phyloP scores from a whole-genome alignment of 371 early-diverging fungal genomes.

The Phascolomyces articulosus region DNA sequence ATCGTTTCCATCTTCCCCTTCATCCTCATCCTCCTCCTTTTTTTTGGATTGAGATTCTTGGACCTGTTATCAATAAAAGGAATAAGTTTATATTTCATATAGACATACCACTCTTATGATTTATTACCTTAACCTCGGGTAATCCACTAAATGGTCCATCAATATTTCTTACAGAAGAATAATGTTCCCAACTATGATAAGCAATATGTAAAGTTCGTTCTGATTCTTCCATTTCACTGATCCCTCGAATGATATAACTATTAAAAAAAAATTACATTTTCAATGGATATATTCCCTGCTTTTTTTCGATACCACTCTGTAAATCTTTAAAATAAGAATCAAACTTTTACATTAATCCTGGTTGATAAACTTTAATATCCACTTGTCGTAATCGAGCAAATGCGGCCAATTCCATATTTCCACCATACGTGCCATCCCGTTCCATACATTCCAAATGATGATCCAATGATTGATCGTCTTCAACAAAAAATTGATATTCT shows the following conservation, averaged over 20 bases:
- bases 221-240: constrained; percentile 36
- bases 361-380: constrained; percentile 82
- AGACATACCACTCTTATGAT: too few species aligned
- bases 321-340: neutral
- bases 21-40: constrained; percentile 6
- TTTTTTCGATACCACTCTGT: neutral
- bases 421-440: constrained; percentile 75
- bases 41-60: neutral
- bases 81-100: too few species aligned
- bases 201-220: constrained; percentile 70
- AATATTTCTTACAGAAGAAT: constrained; percentile 74
- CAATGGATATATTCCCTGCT: neutral
- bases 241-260: constrained; percentile 71
- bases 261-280: neutral
- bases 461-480: constrained; percentile 67
- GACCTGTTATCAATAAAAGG: too few species aligned
- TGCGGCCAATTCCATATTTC: constrained; percentile 85
- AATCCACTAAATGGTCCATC: constrained; percentile 66
- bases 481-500: constrained; percentile 74
- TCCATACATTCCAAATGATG: constrained; percentile 74
- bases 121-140: constrained; percentile 54
- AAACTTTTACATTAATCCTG: constrained; percentile 59
- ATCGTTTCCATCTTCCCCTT: constrained; percentile 23
- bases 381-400: constrained; percentile 70
- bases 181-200: constrained; percentile 88